These are phyloP conservation scores for Backusella luteola DNA, from an alignment of 192 early-diverging fungal species.

Conservation along the genomic window DNA sequence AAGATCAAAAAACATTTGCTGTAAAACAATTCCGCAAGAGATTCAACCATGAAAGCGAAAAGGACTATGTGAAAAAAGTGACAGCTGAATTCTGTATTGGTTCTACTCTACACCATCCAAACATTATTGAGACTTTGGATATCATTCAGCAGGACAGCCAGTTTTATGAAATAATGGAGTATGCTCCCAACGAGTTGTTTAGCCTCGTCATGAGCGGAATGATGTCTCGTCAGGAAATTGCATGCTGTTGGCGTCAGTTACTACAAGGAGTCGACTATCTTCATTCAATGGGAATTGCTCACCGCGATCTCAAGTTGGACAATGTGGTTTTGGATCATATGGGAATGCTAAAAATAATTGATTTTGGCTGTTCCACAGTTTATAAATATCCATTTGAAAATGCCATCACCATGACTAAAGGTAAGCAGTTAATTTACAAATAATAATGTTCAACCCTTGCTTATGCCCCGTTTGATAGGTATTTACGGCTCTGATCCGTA, in stretches of 20 bases:
- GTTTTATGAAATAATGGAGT: slow-evolving; percentile 87
- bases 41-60: slow-evolving; percentile 73
- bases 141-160: slow-evolving; percentile 84
- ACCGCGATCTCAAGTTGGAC: slow-evolving; percentile 86
- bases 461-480: slow-evolving; percentile 43
- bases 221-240: slow-evolving; percentile 77
- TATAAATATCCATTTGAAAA: slow-evolving; percentile 84
- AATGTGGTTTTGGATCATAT: slow-evolving; percentile 75
- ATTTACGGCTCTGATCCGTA: slow-evolving; percentile 94
- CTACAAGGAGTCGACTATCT: slow-evolving; percentile 72
- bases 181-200: slow-evolving; percentile 89
- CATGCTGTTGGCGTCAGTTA: slow-evolving; percentile 85
- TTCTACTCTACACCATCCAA: slow-evolving; percentile 87
- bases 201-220: slow-evolving; percentile 71
- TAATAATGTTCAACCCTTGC: neutral
- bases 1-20: slow-evolving; percentile 62
- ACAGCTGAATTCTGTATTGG: slow-evolving; percentile 95
- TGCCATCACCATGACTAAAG: slow-evolving; percentile 42
- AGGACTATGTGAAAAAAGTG: slow-evolving; percentile 95
- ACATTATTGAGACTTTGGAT: slow-evolving; percentile 92
- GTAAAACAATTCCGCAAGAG: slow-evolving; percentile 82
- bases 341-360: slow-evolving; percentile 81
- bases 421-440: slow-evolving; percentile 31
- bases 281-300: slow-evolving; percentile 75
- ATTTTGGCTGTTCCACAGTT: slow-evolving; percentile 86